Percentiles rank a stretch among this genome's conserved stretches.
These are phyloP conservation scores for Dendrocalamus sinicus DNA, from an alignment of 176 grass and related monocot genomes.

Conservation along the genomic window DNA sequence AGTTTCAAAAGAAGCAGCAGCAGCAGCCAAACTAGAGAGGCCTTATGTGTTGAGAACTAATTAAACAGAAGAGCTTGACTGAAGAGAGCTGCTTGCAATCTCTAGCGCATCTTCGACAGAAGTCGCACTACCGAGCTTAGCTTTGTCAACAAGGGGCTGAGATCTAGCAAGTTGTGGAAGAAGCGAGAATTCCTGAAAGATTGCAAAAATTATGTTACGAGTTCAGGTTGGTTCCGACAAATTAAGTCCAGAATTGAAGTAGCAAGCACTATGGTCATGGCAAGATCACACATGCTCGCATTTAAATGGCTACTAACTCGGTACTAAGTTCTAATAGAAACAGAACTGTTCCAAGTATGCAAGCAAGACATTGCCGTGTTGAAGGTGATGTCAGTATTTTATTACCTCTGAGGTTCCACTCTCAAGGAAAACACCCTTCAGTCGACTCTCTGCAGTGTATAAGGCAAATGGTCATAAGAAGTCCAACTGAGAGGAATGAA, in stretches of 20 bases:
- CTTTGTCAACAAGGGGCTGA: constrained; percentile 78
- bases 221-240: not conserved
- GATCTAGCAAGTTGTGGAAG: constrained; percentile 71
- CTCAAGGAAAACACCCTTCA: constrained; percentile 97
- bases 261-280: constrained; percentile 1
- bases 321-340: constrained; percentile 17
- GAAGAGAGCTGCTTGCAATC: constrained; percentile 61
- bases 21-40: not conserved
- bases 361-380: not conserved
- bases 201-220: constrained; percentile 19
- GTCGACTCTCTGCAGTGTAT: constrained; percentile 64
- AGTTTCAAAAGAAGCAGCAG: not conserved
- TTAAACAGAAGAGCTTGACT: not conserved
- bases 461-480: constrained; percentile 24
- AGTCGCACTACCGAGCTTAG: constrained; percentile 66
- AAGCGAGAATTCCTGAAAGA: constrained; percentile 83
- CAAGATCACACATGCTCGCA: not conserved
- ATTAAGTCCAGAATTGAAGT: not conserved
- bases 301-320: constrained; percentile 10
- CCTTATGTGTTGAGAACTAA: constrained; percentile 14
- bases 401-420: constrained; percentile 88
- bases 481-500: constrained; percentile 10
- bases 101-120: constrained; percentile 84
- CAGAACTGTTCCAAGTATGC: not conserved
- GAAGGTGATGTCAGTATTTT: not conserved